These are phyloP conservation scores for Tolypocladium tundrense DNA, from an alignment of 2,329 filamentous ascomycete genomes.

Conservation along the genomic window DNA sequence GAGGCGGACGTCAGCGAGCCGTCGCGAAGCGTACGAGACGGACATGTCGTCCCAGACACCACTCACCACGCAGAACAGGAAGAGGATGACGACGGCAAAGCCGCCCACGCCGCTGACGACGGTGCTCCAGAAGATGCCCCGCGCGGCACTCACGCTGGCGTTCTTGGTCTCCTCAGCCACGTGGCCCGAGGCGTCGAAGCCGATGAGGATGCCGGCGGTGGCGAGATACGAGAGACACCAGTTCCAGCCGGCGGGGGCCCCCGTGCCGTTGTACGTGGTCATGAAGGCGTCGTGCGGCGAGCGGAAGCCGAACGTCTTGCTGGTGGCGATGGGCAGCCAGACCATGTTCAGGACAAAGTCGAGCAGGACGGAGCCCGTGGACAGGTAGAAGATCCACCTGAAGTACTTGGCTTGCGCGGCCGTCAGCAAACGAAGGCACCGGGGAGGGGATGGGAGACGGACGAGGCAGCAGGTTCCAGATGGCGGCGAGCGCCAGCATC, in stretches of 20 bases:
- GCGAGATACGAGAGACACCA: conserved; percentile 53
- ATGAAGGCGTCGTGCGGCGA: conserved; percentile 48
- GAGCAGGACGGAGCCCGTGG: conserved; percentile 38
- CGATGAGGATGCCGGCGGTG: conserved; percentile 49
- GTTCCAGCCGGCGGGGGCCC: conserved; percentile 47
- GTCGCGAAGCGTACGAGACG: not conserved
- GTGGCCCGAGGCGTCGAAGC: conserved; percentile 51
- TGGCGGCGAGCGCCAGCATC: conserved; percentile 35
- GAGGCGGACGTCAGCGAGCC: not conserved
- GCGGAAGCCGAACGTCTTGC: conserved; percentile 47
- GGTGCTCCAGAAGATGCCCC: conserved; percentile 51
- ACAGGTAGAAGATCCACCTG: conserved; percentile 39
- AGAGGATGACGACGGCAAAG: conserved; percentile 44
- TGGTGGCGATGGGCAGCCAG: conserved; percentile 49
- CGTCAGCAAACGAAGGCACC: not conserved
- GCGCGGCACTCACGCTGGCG: conserved; percentile 41
- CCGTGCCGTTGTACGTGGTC: conserved; percentile 48
- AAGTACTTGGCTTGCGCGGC: conserved; percentile 15
- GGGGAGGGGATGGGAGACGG: not conserved
- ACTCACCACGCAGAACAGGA: conserved; percentile 43
- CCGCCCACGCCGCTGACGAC: conserved; percentile 45
- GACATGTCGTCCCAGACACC: not conserved
- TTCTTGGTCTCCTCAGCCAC: conserved; percentile 53
- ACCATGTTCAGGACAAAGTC: conserved; percentile 51
- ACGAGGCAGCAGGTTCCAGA: conserved; percentile 38